Evolutionary conservation across 2,329 filamentous ascomycete species (phyloP), one percentile per base, ranked within the genome.

Genomic region (Calonectria honghensis): DNA sequence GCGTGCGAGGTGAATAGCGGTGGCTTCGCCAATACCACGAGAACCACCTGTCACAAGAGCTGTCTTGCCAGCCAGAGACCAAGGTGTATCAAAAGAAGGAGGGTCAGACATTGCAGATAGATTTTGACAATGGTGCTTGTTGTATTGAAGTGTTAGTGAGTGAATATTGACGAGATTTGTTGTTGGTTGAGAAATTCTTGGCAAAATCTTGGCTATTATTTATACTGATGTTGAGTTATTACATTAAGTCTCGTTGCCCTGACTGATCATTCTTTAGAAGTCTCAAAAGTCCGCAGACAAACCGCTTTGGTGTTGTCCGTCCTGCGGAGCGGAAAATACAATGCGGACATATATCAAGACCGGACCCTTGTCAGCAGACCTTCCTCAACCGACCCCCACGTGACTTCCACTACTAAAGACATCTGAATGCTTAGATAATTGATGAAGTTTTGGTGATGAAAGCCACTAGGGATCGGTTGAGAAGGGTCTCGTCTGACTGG

Each of bases 41-140:
- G 72, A 73, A 20, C 39, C 67, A 6, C 72, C 68, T 16, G 72
- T 71, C 16, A 73, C 61, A 29, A 73, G 51, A 11, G 67, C 72
- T 16, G 72, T 71, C 72, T 73, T 73, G 27, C 63, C 68, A 10
- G 41, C 32, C 18, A 73, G 61, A 20, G 67, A 69, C 63, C 63
- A 66, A 37, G 63, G 63, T 6, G 41, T 20, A 7, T 66, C 63
- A 3, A 48, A 14, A 27, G 45, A 51, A 66, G 45, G 29, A 66
- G 63, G 20, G 2, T 20, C 27, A 37, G 63, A 50, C 63, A 66
- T 66, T 66, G 14, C 54, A 6, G 41, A n/a, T 18, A 7, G 4
- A 27, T 59, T 24, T 45, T 2, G 13, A 45, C 18, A n/a, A 7
- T 20, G 16, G 41, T 45, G 41, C 5, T 45, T 45, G 18, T 45